Base-by-base conservation (phyloP, 352 stramenopile species). In the Pythium rhizo-oryzae region DNA sequence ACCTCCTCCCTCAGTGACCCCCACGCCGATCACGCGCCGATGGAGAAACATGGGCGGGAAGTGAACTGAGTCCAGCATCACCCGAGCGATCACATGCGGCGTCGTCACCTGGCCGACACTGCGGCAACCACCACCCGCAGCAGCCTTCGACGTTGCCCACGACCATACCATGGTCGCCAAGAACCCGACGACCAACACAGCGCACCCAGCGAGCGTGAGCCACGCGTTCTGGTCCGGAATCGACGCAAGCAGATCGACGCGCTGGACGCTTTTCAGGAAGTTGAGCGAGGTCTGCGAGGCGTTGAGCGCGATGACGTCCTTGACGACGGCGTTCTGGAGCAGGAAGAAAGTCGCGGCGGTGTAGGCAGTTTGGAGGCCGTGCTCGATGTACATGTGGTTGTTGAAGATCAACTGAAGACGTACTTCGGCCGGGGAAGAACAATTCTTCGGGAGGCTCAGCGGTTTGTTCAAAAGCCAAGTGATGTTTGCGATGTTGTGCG, bases 281-380 rank as follows among this genome's bases (percentile, higher is more conserved):
- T 58, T 9, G 11, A 58, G 52, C 52, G 52, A 44, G 13, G 1
- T n/a, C 5, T 8, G 12, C 16, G 25, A 16, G 8, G 30, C 52
- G 9, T 13, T 4, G 11, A 58, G 52, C 12, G 30, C 13, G 25
- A 58, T 41, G 7, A 19, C 19, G 28, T 44, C 18, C 12, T 25
- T 41, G 25, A 58, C 52, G 52, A 41, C 52, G 15, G 9, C 52
- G 28, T 46, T 44, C 30, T 58, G 52, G 30, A 58, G 24, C 13
- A 58, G 28, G 52, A 58, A 58, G 28, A 58, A 46, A 1, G 52
- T 58, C 28, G 52, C 52, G 33, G 52, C 52, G 15, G 52, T 58
- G 52, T 58, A 58, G 13, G 52, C 52, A 0, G 52, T 44, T 7
- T 58, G 52, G 15, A 58, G 33, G 1, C 52, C 30, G 28, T 58